Percentiles rank a stretch among this genome's conserved stretches.
Evolutionary conservation across 1,284 basidiomycete species (phyloP).

Genomic region (Sparassis latifolia): DNA sequence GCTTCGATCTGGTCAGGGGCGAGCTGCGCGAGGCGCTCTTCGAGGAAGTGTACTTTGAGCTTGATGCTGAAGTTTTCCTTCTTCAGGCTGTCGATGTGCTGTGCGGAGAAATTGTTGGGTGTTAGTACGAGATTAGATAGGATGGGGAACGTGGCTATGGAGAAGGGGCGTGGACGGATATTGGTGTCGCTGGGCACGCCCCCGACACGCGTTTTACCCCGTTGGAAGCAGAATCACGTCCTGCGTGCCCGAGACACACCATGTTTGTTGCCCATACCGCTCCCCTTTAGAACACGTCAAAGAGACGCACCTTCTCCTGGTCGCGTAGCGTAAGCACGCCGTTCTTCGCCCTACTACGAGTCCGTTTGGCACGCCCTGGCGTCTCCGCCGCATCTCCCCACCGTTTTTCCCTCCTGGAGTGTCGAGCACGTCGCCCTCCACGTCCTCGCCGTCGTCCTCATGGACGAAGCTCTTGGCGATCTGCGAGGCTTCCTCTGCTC

Average conservation of each 20-base stretch:
- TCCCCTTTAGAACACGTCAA: background rate
- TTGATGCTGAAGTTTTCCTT: constrained; percentile 96
- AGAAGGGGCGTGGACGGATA: no score
- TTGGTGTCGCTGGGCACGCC: no score
- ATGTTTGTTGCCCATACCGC: no score
- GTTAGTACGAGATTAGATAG: background rate
- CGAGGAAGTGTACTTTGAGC: constrained; percentile 88
- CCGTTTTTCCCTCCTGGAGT: constrained; percentile 45
- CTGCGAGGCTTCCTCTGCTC: constrained; percentile 27
- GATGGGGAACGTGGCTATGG: no score
- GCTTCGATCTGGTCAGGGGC: constrained; percentile 90
- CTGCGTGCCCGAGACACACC: no score
- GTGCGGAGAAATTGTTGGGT: background rate
- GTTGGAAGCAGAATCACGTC: no score
- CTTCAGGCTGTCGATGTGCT: constrained; percentile 92
- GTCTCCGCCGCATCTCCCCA: constrained; percentile 47
- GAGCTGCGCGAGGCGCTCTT: constrained; percentile 82
- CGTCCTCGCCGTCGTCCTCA: constrained; percentile 26
- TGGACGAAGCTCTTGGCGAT: constrained; percentile 18
- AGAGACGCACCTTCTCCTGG: constrained; percentile 79
- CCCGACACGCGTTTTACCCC: no score
- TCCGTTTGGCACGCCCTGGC: constrained; percentile 36
- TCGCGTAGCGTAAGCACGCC: constrained; percentile 75
- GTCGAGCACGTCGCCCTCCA: constrained; percentile 42
- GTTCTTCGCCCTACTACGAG: constrained; percentile 45